Conservation (phyloP, 2,329 filamentous ascomycete species). For the Colletotrichum navitas region DNA sequence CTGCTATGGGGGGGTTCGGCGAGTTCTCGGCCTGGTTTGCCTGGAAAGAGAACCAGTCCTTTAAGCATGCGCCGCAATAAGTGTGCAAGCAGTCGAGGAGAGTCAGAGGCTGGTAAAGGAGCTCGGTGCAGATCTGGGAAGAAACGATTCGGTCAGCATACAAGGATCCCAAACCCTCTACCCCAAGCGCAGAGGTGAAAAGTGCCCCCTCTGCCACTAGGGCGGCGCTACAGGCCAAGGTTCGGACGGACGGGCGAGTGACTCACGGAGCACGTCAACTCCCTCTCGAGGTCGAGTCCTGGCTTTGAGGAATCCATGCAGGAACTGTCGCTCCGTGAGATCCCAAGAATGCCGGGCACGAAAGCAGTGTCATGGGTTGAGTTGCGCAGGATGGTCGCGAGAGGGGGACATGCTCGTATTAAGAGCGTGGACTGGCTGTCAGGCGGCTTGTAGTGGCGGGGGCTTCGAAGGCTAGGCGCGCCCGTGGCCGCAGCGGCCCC, state of each 20-base stretch:
- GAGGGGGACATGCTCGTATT: constrained; percentile 40
- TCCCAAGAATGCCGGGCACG: constrained; percentile 32
- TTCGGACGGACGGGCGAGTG: constrained; percentile 18
- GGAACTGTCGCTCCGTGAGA: constrained; percentile 35
- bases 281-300: constrained; percentile 84
- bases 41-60: constrained; percentile 95
- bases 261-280: constrained; percentile 94
- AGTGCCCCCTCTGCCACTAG: constrained; percentile 40
- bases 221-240: constrained; percentile 18
- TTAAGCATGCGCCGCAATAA: constrained; percentile 94
- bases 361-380: constrained; percentile 26
- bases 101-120: constrained; percentile 90
- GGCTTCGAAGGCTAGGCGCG: constrained; percentile 39
- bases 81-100: constrained; percentile 95
- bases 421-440: constrained; percentile 30
- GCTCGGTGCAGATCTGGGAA: constrained; percentile 91
- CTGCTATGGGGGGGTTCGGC: constrained; percentile 62
- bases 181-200: background rate
- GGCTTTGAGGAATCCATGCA: constrained; percentile 64
- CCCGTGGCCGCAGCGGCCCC: constrained; percentile 26
- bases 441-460: constrained; percentile 36
- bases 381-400: constrained; percentile 14
- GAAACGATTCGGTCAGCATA: constrained; percentile 23
- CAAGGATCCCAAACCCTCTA: constrained; percentile 3
- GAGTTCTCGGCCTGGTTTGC: constrained; percentile 68